Evolutionary conservation across 495 filamentous ascomycete species (phyloP), one percentile per base, ranked within the genome.

Genomic region (Symbiotaphrina buchneri): DNA sequence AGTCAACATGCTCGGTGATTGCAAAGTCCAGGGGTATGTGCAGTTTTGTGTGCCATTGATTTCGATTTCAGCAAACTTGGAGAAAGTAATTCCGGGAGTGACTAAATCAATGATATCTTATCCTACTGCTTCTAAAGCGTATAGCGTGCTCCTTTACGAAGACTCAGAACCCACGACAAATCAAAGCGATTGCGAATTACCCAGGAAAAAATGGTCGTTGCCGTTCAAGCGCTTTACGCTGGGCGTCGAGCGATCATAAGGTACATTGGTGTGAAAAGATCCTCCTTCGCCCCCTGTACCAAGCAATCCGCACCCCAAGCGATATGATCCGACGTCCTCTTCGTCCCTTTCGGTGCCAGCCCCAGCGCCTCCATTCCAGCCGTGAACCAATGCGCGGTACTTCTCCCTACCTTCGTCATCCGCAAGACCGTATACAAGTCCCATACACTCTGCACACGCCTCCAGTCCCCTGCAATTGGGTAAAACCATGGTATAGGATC

Each of bases 241-340:
- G n/a, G n/a, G 20, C 16, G 35, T 54, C 82, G 68, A 22, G 67
- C 87, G 34, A 97, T 71, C 87, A 97, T 94, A 49, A 97, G 58
- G 60, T 94, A 95, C 87, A 97, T 97, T 22, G 87, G 87, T 0
- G 87, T 97, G 58, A 97, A 97, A 11, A 97, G 64, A 47, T 92
- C 78, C 64, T 81, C 68, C 63, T 77, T 72, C 22, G 70, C 87
- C 53, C 87, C 87, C 27, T 73, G 80, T 4, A 93, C 87, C 32
- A 97, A 60, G 38, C 69, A 76, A 49, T 95, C 90, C 16, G 67
- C 87, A 13, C 77, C 87, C 35, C 68, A 35, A 7, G 74, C 83
- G 38, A 97, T 55, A 40, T 72, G 76, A 53, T 94, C 77, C 10
- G 87, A 87, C 23, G 90, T 94, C 70, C 92, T 95, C 59, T 84